These are phyloP conservation scores for Thamnidium elegans DNA, from an alignment of 192 early-diverging fungal species.

Conservation along the genomic window DNA sequence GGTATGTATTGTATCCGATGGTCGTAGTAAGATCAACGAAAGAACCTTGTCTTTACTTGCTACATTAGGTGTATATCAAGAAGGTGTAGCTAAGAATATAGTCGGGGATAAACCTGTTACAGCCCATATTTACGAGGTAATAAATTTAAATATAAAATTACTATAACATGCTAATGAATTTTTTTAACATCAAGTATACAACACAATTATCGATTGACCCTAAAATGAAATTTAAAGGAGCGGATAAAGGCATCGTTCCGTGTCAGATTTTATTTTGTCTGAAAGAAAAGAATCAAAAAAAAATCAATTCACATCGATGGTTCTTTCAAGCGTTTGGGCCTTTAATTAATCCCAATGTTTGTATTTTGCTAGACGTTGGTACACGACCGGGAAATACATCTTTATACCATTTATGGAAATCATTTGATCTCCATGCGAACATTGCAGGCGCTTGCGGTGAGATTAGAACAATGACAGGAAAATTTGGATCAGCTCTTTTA, in stretches of 20 bases:
- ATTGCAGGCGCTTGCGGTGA: conserved; percentile 85
- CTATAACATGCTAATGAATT: neutral
- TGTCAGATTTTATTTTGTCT: conserved; percentile 83
- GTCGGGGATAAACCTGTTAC: conserved; percentile 64
- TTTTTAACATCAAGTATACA: conserved; percentile 49
- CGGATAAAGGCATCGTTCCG: conserved; percentile 64
- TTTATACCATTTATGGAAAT: conserved; percentile 79
- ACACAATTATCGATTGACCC: conserved; percentile 72
- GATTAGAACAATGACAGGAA: conserved; percentile 61
- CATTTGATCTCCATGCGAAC: conserved; percentile 67
- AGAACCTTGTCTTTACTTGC: conserved; percentile 63
- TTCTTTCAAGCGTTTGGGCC: conserved; percentile 65
- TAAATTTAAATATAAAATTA: neutral
- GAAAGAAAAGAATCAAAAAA: conserved; percentile 92
- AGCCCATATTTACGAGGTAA: conserved; percentile 58
- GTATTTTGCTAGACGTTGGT: conserved; percentile 72
- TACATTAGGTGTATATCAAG: conserved; percentile 79
- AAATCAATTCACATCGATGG: conserved; percentile 82
- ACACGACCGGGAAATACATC: conserved; percentile 72
- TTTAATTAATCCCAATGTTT: conserved; percentile 53
- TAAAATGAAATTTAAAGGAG: conserved; percentile 61
- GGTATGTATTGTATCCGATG: conserved; percentile 77
- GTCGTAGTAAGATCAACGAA: conserved; percentile 63
- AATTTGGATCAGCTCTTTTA: conserved; percentile 48
- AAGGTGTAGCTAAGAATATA: conserved; percentile 66